A percentile compares a stretch with the other conserved stretches of the same genome.
Conservation (phyloP, 108 stramenopile species). For the Epithemia pelagica region DNA sequence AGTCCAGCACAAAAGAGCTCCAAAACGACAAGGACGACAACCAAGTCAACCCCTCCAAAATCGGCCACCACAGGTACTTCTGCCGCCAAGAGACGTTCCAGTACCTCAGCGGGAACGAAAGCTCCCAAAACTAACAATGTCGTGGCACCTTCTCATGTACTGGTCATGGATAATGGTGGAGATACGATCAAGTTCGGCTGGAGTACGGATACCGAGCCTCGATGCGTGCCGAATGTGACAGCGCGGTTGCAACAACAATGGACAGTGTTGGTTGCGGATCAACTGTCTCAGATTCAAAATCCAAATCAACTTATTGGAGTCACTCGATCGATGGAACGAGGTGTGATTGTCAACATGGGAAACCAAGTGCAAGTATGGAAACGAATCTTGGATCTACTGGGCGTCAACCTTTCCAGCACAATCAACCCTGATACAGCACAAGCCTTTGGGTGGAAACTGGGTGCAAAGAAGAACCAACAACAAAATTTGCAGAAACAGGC, state of each 20-base stretch:
- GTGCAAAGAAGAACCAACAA: background rate
- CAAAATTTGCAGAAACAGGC: background rate
- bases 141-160: constrained; percentile 24
- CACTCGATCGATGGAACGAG: constrained; percentile 59
- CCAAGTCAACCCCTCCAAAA: no score
- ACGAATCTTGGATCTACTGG: constrained; percentile 45
- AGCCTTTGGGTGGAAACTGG: constrained; percentile 40
- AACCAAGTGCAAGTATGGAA: constrained; percentile 80
- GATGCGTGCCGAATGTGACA: constrained; percentile 53
- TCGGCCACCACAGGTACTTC: no score
- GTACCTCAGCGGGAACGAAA: no score
- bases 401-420: constrained; percentile 21
- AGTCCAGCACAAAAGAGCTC: no score
- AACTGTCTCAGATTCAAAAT: constrained; percentile 55
- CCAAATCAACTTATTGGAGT: constrained; percentile 41
- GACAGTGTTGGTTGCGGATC: constrained; percentile 59
- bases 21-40: no score
- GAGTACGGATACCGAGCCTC: constrained; percentile 24
- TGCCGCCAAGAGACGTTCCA: no score
- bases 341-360: constrained; percentile 54
- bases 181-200: constrained; percentile 73
- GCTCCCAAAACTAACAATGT: background rate
- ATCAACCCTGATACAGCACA: constrained; percentile 23
- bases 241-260: constrained; percentile 76
- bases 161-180: constrained; percentile 82